Evolutionary conservation across 306 rosid species (phyloP).

Genomic region (Coriaria nepalensis): DNA sequence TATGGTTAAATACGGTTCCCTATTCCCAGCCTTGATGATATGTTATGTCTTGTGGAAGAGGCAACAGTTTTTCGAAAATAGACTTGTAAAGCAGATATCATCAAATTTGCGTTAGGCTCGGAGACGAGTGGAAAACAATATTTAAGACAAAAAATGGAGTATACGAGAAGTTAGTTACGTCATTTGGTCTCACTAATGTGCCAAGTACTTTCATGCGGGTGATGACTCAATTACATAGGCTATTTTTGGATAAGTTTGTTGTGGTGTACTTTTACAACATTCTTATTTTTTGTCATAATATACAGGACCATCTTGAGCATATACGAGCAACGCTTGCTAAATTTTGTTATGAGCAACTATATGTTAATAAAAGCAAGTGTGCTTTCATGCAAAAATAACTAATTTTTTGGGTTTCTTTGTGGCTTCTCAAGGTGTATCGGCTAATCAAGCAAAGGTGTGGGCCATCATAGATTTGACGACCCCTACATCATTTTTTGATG

Average conservation of each 20-base stretch:
- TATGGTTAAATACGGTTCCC: too few species aligned
- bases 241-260: neutral
- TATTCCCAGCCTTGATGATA: too few species aligned
- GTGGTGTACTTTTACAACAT: neutral
- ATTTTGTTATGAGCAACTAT: too few species aligned
- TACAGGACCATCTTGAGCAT: neutral
- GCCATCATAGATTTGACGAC: too few species aligned
- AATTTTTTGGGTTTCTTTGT: too few species aligned
- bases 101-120: neutral
- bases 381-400: too few species aligned
- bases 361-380: too few species aligned
- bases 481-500: too few species aligned
- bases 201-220: neutral
- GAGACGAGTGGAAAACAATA: conserved; percentile 2
- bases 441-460: too few species aligned
- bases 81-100: neutral
- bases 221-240: neutral
- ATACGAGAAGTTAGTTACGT: neutral
- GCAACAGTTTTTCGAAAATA: conserved; percentile 1
- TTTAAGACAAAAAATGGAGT: neutral
- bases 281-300: neutral
- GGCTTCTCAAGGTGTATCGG: too few species aligned
- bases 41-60: too few species aligned
- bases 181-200: conserved; percentile 2
- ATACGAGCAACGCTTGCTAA: too few species aligned